A percentile compares a stretch with the other conserved stretches of the same genome.
Conservation (phyloP, 2,329 filamentous ascomycete genomes). For the Alternaria brassicicola region DNA sequence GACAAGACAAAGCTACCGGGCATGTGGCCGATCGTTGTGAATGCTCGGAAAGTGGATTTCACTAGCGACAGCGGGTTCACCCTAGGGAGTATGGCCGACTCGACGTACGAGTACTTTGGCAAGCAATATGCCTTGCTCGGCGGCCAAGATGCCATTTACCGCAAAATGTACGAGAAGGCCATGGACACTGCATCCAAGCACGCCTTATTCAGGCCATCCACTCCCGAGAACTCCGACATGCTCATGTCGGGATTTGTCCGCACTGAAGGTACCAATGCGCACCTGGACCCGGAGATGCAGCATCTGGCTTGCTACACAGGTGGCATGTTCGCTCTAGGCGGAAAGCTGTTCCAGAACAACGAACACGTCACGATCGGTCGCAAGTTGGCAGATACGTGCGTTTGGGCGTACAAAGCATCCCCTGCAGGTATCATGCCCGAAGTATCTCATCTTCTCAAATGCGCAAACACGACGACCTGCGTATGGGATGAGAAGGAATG, state of each 20-base stretch:
- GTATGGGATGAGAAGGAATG: slow-evolving; percentile 62
- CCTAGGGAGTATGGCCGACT: slow-evolving; percentile 48
- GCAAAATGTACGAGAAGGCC: slow-evolving; percentile 62
- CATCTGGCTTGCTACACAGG: slow-evolving; percentile 67
- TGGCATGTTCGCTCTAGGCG: slow-evolving; percentile 67
- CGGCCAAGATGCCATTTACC: slow-evolving; percentile 54
- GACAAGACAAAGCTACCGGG: slow-evolving; percentile 53
- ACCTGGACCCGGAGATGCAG: slow-evolving; percentile 59
- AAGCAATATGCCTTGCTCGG: slow-evolving; percentile 51
- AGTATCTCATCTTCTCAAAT: slow-evolving; percentile 60
- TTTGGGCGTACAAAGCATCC: slow-evolving; percentile 66
- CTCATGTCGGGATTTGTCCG: slow-evolving; percentile 54
- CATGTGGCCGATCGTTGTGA: slow-evolving; percentile 56
- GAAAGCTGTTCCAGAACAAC: slow-evolving; percentile 61
- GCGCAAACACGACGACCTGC: slow-evolving; percentile 52
- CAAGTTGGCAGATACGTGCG: slow-evolving; percentile 65
- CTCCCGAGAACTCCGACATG: slow-evolving; percentile 53
- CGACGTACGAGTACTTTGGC: slow-evolving; percentile 49
- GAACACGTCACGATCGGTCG: slow-evolving; percentile 62
- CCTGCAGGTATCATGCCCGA: slow-evolving; percentile 68
- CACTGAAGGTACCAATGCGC: slow-evolving; percentile 35
- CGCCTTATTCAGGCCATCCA: slow-evolving; percentile 58
- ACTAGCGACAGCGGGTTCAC: slow-evolving; percentile 48
- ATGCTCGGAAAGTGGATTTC: slow-evolving; percentile 50
- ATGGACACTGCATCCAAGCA: slow-evolving; percentile 53